Base-by-base conservation (phyloP, 2,329 filamentous ascomycete species). In the Sclerotinia spermophila region DNA sequence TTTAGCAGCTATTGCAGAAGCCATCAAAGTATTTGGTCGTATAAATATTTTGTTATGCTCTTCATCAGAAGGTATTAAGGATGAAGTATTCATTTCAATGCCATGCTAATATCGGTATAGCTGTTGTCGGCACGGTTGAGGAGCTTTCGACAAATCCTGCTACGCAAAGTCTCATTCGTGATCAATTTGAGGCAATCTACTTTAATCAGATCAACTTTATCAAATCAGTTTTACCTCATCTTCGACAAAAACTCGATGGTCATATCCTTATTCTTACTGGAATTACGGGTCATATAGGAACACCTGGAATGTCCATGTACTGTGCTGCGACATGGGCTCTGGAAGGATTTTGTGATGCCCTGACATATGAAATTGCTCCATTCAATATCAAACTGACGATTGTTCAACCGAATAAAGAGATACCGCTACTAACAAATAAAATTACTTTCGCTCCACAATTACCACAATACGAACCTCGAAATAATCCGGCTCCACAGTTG, bases 361-460 rank as follows among this genome's bases (percentile, higher is more conserved):
- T 99, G 35, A 94, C 95, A 1, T 99, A 97, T 81, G 96, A 99
- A 81, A 92, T 99, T 74, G 92, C 95, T 0, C 96, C 96, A 0
- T 98, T 98, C 84, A 97, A 97, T 82, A 89, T 98, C 82, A 97
- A 95, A 81, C 88, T 98, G 80, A 97, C 94, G 55, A 94, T 98
- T 75, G 91, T 99, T 59, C 95, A 99, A 83, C 94, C 94, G 38
- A 96, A 94, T 81, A 93, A 97, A 82, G 95, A 98, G 82, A 92
- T 97, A 73, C 89, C 91, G 74, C 89, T 93, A 44, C 85, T 98
- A 71, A 96, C 93, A 40, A 97, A 97, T 81, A 90, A 91, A 70
- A 91, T 98, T 76, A 91, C 90, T 64, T 93, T 95, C 75, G 92
- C 92, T 3, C 94, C 95, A 7, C 89, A 90, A 48, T 87, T 97